Evolutionary conservation across 73 alveolate species (phyloP).

Genomic region (Breviolum minutum): DNA sequence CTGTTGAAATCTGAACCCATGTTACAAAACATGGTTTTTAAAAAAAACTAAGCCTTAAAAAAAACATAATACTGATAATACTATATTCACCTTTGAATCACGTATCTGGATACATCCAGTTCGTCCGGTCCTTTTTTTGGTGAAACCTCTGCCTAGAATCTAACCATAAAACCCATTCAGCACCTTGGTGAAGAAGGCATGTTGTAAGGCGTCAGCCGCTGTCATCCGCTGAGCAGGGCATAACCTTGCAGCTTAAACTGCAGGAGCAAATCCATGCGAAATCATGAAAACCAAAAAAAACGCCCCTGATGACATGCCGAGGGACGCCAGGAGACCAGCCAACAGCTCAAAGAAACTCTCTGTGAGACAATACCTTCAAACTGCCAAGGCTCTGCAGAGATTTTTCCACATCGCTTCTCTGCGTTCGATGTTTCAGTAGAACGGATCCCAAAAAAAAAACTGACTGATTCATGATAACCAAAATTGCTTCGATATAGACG

Average conservation of each 20-base stretch:
- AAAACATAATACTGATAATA: no score
- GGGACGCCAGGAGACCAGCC: constrained; percentile 61
- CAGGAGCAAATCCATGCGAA: no score
- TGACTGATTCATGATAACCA: no score
- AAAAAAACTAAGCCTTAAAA: no score
- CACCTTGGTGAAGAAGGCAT: constrained; percentile 79
- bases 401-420: not conserved
- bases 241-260: not conserved
- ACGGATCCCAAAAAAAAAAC: no score
- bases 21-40: no score
- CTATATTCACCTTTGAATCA: no score
- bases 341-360: constrained; percentile 78
- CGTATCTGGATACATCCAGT: no score
- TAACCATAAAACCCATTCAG: not conserved
- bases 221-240: constrained; percentile 43
- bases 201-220: constrained; percentile 74
- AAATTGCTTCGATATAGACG: not conserved
- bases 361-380: constrained; percentile 58
- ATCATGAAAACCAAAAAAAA: not conserved
- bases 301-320: not conserved
- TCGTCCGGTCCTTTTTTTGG: no score
- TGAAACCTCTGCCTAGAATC: no score
- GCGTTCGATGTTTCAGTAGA: no score
- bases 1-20: no score
- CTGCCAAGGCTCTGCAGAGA: not conserved